These are phyloP conservation scores for Thalassiosira profunda DNA, from an alignment of 108 stramenopile species.

Conservation along the genomic window DNA sequence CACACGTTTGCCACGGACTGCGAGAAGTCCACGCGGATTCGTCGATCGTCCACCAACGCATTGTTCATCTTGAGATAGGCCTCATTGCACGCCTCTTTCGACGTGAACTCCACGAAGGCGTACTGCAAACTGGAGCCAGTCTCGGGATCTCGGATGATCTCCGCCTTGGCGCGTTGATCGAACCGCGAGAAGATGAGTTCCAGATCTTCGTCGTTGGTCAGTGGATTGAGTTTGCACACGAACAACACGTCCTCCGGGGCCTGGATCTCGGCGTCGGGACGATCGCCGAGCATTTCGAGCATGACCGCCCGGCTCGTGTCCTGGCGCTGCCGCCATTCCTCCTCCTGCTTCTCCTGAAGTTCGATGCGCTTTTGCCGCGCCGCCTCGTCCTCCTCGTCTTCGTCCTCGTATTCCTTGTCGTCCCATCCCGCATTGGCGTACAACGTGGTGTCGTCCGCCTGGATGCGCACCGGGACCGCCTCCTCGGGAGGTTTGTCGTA, in stretches of 20 bases:
- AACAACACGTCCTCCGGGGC: constrained; percentile 99
- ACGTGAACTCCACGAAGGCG: constrained; percentile 97
- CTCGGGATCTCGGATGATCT: constrained; percentile 96
- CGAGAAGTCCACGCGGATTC: constrained; percentile 98
- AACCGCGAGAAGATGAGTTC: constrained; percentile 97
- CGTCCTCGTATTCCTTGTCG: constrained; percentile 48
- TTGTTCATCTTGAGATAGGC: constrained; percentile 99
- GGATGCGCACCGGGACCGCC: constrained; percentile 67
- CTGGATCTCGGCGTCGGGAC: constrained; percentile 82
- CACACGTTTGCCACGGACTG: constrained; percentile 98
- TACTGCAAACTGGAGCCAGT: constrained; percentile 96
- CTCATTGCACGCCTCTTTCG: constrained; percentile 87
- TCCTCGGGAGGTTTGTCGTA: constrained; percentile 90
- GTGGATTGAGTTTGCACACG: constrained; percentile 98
- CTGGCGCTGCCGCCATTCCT: constrained; percentile 53
- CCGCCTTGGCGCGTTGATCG: constrained; percentile 85
- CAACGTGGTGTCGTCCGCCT: constrained; percentile 57
- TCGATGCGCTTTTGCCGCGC: constrained; percentile 29
- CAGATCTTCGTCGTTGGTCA: constrained; percentile 97
- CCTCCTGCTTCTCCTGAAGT: constrained; percentile 69
- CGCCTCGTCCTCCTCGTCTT: constrained; percentile 49
- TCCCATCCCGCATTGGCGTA: constrained; percentile 53
- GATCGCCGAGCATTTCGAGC: constrained; percentile 98
- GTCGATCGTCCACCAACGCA: constrained; percentile 97
- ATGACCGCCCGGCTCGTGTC: constrained; percentile 89